phyloP scores from a whole-genome alignment of 176 grass and related monocot species.

The Secale cereale region DNA sequence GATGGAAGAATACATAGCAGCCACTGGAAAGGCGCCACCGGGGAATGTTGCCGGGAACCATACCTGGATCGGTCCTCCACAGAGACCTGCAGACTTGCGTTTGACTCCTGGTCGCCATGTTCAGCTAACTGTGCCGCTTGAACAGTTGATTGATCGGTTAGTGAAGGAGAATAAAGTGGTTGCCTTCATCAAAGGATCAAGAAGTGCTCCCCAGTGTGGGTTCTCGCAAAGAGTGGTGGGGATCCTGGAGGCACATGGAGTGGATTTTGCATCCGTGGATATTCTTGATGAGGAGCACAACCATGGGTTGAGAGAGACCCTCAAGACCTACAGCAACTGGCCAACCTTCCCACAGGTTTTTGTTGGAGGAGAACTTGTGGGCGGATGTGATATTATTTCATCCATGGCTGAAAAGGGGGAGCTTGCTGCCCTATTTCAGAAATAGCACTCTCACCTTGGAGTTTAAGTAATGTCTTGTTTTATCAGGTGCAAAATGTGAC shows the following conservation, averaged over 20 bases:
- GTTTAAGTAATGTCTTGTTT: not conserved
- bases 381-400: slow-evolving; percentile 80
- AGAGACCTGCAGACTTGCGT: slow-evolving; percentile 55
- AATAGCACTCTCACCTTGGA: slow-evolving; percentile 29
- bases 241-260: slow-evolving; percentile 76
- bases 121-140: slow-evolving; percentile 65
- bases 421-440: slow-evolving; percentile 60
- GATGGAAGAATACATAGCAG: slow-evolving; percentile 83
- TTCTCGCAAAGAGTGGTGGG: slow-evolving; percentile 88
- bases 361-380: slow-evolving; percentile 70
- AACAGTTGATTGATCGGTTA: slow-evolving; percentile 67
- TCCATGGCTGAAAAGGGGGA: slow-evolving; percentile 92
- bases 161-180: slow-evolving; percentile 96
- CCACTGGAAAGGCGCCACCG: slow-evolving; percentile 72
- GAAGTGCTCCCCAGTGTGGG: slow-evolving; percentile 79
- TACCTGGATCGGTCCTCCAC: slow-evolving; percentile 64
- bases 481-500: not conserved
- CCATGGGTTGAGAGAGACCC: slow-evolving; percentile 62
- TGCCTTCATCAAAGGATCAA: slow-evolving; percentile 96
- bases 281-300: slow-evolving; percentile 97
- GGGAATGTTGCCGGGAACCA: slow-evolving; percentile 78
- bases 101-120: slow-evolving; percentile 89
- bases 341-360: slow-evolving; percentile 92
- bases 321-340: slow-evolving; percentile 93
- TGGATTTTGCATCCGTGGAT: slow-evolving; percentile 68